Evolutionary conservation across 805 yeast genomes (phyloP).

Genomic region (Teunomyces stri): DNA sequence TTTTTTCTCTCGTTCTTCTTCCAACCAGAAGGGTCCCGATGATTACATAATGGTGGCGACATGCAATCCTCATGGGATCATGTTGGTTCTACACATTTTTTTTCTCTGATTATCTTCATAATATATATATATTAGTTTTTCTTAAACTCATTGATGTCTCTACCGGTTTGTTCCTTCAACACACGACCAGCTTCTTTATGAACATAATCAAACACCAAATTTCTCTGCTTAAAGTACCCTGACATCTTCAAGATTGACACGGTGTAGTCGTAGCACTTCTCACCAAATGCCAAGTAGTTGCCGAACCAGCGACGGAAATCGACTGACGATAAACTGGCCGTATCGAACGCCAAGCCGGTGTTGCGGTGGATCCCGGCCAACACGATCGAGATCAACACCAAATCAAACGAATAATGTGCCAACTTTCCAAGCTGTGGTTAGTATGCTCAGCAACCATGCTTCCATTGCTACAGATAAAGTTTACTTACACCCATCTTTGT

Average conservation of each 20-base stretch:
- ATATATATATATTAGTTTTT: not conserved
- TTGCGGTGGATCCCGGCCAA: constrained; percentile 83
- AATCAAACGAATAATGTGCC: constrained; percentile 72
- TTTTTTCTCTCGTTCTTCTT: not conserved
- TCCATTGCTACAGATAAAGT: no score
- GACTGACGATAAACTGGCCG: constrained; percentile 47
- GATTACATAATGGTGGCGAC: not conserved
- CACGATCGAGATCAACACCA: constrained; percentile 73
- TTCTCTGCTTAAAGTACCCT: constrained; percentile 49
- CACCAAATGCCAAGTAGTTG: constrained; percentile 60
- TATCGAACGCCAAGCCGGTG: constrained; percentile 67
- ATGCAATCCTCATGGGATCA: not conserved
- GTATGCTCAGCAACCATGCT: not conserved
- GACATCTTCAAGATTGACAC: constrained; percentile 46
- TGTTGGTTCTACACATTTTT: not conserved
- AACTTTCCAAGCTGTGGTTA: constrained; percentile 53
- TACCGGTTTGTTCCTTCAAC: constrained; percentile 29
- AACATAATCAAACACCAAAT: constrained; percentile 35
- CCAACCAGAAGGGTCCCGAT: not conserved
- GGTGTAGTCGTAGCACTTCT: constrained; percentile 50
- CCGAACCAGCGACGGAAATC: constrained; percentile 47
- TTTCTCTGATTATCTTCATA: no score
- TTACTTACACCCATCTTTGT: constrained; percentile 8
- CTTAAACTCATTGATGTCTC: constrained; percentile 22
- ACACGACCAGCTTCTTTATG: constrained; percentile 28